A percentile compares a stretch with the other conserved stretches of the same genome.
Evolutionary conservation across 2,329 filamentous ascomycete species (phyloP).

Genomic region (Penicillium aurantiogriseum): DNA sequence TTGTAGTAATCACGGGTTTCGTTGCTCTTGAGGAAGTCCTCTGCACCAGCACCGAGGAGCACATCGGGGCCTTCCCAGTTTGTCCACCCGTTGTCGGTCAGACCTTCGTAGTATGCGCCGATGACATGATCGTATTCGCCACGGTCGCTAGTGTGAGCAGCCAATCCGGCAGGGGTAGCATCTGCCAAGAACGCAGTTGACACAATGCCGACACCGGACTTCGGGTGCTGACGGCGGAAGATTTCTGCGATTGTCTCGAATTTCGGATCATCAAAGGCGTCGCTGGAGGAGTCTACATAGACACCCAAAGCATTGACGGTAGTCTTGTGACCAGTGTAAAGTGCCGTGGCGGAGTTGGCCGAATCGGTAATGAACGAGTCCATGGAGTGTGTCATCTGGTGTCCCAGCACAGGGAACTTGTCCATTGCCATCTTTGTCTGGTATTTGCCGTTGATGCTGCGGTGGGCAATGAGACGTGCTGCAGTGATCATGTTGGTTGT

Average conservation of each 20-base stretch:
- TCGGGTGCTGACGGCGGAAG: constrained; percentile 64
- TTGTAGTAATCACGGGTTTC: constrained; percentile 61
- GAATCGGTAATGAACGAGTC: constrained; percentile 84
- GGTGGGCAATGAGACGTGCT: constrained; percentile 76
- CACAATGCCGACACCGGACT: constrained; percentile 63
- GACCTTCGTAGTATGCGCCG: constrained; percentile 71
- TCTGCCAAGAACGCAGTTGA: constrained; percentile 74
- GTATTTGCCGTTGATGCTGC: constrained; percentile 81
- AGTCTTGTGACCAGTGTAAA: constrained; percentile 82
- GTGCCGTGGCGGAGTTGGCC: constrained; percentile 77
- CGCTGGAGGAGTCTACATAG: constrained; percentile 72
- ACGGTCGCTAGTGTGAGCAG: constrained; percentile 70
- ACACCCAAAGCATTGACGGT: constrained; percentile 80
- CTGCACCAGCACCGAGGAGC: constrained; percentile 77
- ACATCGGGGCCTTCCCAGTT: constrained; percentile 72
- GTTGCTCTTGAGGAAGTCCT: constrained; percentile 72
- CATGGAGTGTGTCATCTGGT: constrained; percentile 86
- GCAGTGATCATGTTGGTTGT: constrained; percentile 56
- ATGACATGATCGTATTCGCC: constrained; percentile 69
- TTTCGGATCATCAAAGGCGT: constrained; percentile 78
- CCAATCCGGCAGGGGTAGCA: constrained; percentile 75
- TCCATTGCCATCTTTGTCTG: constrained; percentile 73
- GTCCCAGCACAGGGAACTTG: constrained; percentile 79
- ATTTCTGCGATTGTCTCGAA: constrained; percentile 75
- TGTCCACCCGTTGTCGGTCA: constrained; percentile 80